phyloP scores from a whole-genome alignment of 176 grass and related monocot species.

The Rhynchospora tenuis region DNA sequence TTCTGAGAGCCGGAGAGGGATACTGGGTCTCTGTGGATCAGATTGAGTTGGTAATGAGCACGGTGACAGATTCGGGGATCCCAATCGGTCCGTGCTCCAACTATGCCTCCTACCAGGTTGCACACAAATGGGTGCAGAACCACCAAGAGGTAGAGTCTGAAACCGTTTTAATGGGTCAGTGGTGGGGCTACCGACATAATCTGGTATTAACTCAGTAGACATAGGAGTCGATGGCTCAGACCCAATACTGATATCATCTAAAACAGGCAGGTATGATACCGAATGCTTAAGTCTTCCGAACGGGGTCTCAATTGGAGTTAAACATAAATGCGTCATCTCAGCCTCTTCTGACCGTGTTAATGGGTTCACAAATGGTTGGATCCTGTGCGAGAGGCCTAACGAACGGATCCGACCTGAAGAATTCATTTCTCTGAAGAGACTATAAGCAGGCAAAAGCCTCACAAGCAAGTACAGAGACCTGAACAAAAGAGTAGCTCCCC shows the following conservation, averaged over 20 bases:
- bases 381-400: constrained; percentile 64
- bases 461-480: constrained; percentile 76
- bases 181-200: constrained; percentile 74
- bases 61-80: constrained; percentile 24
- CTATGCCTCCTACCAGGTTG: constrained; percentile 55
- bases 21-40: constrained; percentile 2
- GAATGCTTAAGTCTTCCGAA: constrained; percentile 57
- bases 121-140: constrained; percentile 28
- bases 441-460: constrained; percentile 82
- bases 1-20: not conserved
- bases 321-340: constrained; percentile 53
- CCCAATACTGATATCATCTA: constrained; percentile 34
- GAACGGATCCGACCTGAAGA: constrained; percentile 60
- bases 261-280: constrained; percentile 62
- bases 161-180: constrained; percentile 60
- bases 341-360: constrained; percentile 67
- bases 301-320: constrained; percentile 69
- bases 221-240: constrained; percentile 36
- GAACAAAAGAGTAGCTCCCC: constrained; percentile 42
- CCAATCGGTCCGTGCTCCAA: constrained; percentile 53
- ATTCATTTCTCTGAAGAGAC: constrained; percentile 65
- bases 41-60: constrained; percentile 31
- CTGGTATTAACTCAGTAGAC: constrained; percentile 57
- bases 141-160: constrained; percentile 47
- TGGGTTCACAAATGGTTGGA: constrained; percentile 57